Percentiles rank a stretch among this genome's conserved stretches.
phyloP scores from a whole-genome alignment of 2,329 filamentous ascomycete species.

The Paramyrothecium roridum region DNA sequence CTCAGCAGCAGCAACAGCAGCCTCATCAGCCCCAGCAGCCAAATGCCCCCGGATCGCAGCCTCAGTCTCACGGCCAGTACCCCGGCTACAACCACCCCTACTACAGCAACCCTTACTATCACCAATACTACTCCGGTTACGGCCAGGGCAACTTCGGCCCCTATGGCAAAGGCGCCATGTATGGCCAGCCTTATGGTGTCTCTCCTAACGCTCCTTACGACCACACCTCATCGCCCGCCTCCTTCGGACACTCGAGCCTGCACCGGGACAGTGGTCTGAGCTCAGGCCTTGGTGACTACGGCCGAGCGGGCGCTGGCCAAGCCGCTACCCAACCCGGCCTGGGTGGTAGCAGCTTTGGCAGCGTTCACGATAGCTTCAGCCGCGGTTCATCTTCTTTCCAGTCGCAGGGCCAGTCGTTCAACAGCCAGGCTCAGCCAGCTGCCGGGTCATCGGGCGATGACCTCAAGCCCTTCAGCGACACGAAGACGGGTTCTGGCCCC shows the following conservation, averaged over 20 bases:
- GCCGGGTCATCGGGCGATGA: slow-evolving; percentile 45
- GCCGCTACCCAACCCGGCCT: slow-evolving; percentile 48
- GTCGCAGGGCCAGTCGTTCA: slow-evolving; percentile 53
- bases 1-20: slow-evolving; percentile 36
- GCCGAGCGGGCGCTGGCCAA: slow-evolving; percentile 47
- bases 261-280: slow-evolving; percentile 48
- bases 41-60: slow-evolving; percentile 39
- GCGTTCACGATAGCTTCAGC: slow-evolving; percentile 52
- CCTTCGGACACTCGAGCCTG: slow-evolving; percentile 47
- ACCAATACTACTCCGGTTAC: slow-evolving; percentile 56
- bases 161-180: slow-evolving; percentile 53
- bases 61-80: slow-evolving; percentile 44
- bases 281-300: slow-evolving; percentile 53
- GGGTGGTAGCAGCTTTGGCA: slow-evolving; percentile 48
- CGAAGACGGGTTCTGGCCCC: slow-evolving; percentile 51
- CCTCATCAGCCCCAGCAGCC: slow-evolving; percentile 46
- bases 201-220: slow-evolving; percentile 56
- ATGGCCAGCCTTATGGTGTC: slow-evolving; percentile 55
- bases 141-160: slow-evolving; percentile 50
- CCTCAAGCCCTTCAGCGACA: slow-evolving; percentile 57
- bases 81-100: slow-evolving; percentile 56
- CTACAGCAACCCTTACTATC: slow-evolving; percentile 61
- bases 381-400: slow-evolving; percentile 53
- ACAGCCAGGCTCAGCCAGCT: slow-evolving; percentile 44
- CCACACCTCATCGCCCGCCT: slow-evolving; percentile 50